These are phyloP conservation scores for Aspergillus pseudotamarii DNA, from an alignment of 2,329 filamentous ascomycete species.

Conservation along the genomic window DNA sequence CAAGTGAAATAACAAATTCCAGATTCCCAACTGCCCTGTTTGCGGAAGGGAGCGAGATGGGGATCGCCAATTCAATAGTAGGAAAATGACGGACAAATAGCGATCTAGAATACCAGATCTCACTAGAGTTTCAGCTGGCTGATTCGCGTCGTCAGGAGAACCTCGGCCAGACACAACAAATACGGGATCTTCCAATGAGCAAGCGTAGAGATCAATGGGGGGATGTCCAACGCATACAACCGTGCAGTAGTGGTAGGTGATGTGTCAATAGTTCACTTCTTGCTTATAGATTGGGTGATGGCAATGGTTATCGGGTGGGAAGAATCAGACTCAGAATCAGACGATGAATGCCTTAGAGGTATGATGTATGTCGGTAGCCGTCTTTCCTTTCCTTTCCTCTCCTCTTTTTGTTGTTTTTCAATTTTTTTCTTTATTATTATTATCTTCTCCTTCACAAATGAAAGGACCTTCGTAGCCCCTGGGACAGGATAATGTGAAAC, in stretches of 20 bases:
- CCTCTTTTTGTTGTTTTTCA: background rate
- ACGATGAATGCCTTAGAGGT: background rate
- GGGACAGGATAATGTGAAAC: background rate
- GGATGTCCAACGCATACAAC: constrained; percentile 4
- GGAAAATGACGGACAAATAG: constrained; percentile 8
- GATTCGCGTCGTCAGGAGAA: background rate
- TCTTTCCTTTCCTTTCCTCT: background rate
- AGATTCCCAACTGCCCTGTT: constrained; percentile 13
- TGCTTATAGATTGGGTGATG: background rate
- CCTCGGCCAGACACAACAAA: background rate
- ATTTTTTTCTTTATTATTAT: background rate
- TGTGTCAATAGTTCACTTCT: constrained; percentile 6
- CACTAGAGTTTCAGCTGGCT: constrained; percentile 14
- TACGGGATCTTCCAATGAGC: background rate
- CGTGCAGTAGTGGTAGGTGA: constrained; percentile 3
- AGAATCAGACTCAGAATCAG: background rate
- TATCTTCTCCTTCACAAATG: background rate
- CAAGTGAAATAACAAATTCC: constrained; percentile 8
- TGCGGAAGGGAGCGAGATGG: constrained; percentile 15
- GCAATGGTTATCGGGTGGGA: background rate
- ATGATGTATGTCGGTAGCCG: background rate
- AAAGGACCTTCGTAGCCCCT: constrained; percentile 9
- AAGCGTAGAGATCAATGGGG: background rate
- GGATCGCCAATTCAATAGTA: constrained; percentile 22
- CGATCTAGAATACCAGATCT: constrained; percentile 12